Conservation (phyloP, 2,329 filamentous ascomycete genomes). For the Pseudogymnoascus pannorum region DNA sequence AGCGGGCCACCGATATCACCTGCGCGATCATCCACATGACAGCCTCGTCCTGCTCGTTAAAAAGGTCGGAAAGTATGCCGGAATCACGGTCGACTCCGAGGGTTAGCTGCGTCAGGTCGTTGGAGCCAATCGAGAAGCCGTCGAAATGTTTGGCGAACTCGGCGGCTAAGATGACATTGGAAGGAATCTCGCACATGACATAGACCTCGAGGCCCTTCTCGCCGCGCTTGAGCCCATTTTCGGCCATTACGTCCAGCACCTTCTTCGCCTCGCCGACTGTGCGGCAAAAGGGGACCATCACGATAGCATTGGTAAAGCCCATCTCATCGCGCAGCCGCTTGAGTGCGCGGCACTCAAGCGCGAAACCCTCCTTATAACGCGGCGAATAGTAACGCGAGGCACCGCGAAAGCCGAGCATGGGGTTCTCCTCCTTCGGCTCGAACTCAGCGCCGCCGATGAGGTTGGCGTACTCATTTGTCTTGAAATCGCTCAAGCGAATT, state of each 20-base stretch:
- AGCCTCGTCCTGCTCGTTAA: constrained; percentile 34
- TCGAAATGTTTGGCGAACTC: constrained; percentile 33
- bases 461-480: constrained; percentile 30
- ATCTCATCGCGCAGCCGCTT: too few relatives aligned
- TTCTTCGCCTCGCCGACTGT: constrained; percentile 31
- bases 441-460: constrained; percentile 35
- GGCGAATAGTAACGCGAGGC: too few relatives aligned
- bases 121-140: constrained; percentile 36
- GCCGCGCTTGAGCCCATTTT: constrained; percentile 32
- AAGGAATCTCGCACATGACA: constrained; percentile 37
- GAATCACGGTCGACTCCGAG: constrained; percentile 35
- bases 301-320: constrained; percentile 26
- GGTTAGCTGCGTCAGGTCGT: constrained; percentile 35
- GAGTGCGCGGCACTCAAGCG: too few relatives aligned
- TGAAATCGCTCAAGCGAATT: constrained; percentile 35
- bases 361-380: too few relatives aligned
- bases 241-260: constrained; percentile 31
- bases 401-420: constrained; percentile 30
- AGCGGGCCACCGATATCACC: constrained; percentile 27
- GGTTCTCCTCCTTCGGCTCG: constrained; percentile 34
- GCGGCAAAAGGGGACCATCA: constrained; percentile 35
- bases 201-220: constrained; percentile 33
- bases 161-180: constrained; percentile 33
- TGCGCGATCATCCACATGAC: constrained; percentile 34
- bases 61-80: constrained; percentile 30